Base-by-base conservation (phyloP, 352 stramenopile genomes). In the Phytophthora meadii region DNA sequence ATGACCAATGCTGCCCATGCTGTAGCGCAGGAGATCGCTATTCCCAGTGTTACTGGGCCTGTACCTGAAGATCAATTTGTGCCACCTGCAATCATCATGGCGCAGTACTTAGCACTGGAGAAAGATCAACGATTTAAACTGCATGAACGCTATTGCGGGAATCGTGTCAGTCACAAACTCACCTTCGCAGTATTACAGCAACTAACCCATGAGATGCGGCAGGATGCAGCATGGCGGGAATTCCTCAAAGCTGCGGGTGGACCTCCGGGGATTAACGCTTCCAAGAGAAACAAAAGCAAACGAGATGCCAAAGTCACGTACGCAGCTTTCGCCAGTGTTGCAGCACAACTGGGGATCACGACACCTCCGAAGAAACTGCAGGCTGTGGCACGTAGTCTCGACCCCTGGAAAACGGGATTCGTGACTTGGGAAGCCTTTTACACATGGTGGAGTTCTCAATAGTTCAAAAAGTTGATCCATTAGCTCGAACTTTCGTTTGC, bases 401-500 rank as follows among this genome's bases (percentile, higher is more conserved):
- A 91, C 52, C 54, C 65, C 0, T 72, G 76, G 40, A 88, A 87
- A 54, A 86, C 58, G 10, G 82, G 82, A 2, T 78, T 72, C 28
- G 70, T 91, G 1, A 72, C 78, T 6, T 91, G 82, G 82, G 79
- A 87, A 52, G 47, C 62, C 5, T 91, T 91, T 46, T 91, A 89
- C 61, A 68, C 70, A 7, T 91, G 82, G 80, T 89, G 82, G 82
- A 80, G 74, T 10, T 45, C 65, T 19, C 82, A 69, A 42, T 68
- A 45, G 32, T 17, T 22, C 3, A 42, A 3, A 3, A 52, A 51
- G 55, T 56, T 61, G n/a, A 57, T 30, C 27, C 22, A 22, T 22
- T 22, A 1, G 22, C 22, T 22, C 22, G 22, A 22, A 22, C 22
- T 22, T 22, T 22, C 22, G 22, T 22, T 2, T 22, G 22, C 22